A percentile compares a stretch with the other conserved stretches of the same genome.
Conservation (phyloP, 768 basidiomycete species). For the Xerocomellus chrysenteron region DNA sequence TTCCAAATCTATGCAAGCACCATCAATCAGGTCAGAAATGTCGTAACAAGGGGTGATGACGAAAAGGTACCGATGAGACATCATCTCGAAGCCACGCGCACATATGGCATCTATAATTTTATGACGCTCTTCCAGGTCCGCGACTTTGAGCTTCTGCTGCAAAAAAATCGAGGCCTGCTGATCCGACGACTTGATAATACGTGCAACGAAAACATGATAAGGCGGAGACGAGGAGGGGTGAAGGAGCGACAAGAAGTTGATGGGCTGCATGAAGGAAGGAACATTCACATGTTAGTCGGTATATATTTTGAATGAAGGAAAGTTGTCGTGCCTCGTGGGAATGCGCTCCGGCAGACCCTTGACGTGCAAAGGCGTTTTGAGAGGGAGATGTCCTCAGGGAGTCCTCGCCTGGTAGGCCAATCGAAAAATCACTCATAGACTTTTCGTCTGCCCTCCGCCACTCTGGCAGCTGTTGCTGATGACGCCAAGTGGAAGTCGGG, state of each 20-base stretch:
- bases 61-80: conserved; percentile 69
- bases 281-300: conserved; percentile 13
- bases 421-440: conserved; percentile 20
- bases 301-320: conserved; percentile 2
- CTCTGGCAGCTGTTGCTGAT: conserved; percentile 36
- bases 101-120: conserved; percentile 90
- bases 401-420: conserved; percentile 28
- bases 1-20: conserved; percentile 65
- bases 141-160: conserved; percentile 88
- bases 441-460: conserved; percentile 45
- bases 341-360: conserved; percentile 26
- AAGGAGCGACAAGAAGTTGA: conserved; percentile 83
- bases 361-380: conserved; percentile 27
- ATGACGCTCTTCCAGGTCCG: conserved; percentile 69
- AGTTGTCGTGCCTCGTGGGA: conserved; percentile 51
- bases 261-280: conserved; percentile 52
- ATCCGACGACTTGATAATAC: conserved; percentile 87
- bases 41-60: background rate
- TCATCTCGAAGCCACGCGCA: conserved; percentile 84
- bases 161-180: conserved; percentile 90
- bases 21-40: conserved; percentile 4
- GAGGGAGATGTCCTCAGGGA: conserved; percentile 29
- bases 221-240: conserved; percentile 85
- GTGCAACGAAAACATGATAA: conserved; percentile 76
- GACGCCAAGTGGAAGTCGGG: conserved; percentile 22